A percentile compares a stretch with the other conserved stretches of the same genome.
These are phyloP conservation scores for Leishmania mexicana DNA, from an alignment of 208 protist species.

Conservation along the genomic window DNA sequence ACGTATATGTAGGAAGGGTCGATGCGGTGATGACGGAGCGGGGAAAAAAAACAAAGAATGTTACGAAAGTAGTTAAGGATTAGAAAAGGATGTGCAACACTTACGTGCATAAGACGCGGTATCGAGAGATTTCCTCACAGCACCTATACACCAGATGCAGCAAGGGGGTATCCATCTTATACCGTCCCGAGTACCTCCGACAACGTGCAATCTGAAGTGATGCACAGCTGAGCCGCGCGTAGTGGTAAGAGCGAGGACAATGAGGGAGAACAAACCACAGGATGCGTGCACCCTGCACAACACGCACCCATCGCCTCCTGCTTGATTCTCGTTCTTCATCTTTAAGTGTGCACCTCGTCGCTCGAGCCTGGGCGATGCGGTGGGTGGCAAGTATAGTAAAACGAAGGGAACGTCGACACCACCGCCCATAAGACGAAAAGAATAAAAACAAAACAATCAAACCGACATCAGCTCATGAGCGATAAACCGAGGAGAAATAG, in stretches of 20 bases:
- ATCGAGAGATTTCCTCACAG: not conserved
- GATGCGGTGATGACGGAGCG: not conserved
- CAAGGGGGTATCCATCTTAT: not conserved
- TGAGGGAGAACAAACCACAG: not conserved
- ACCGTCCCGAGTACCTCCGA: not conserved
- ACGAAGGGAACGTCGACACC: not conserved
- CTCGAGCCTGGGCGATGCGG: not conserved
- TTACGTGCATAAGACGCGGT: not conserved
- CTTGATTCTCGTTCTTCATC: not conserved
- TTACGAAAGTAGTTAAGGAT: not conserved
- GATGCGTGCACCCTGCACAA: not conserved
- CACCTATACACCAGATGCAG: not conserved
- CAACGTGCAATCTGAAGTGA: not conserved
- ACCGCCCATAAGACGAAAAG: not conserved
- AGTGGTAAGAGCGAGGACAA: not conserved
- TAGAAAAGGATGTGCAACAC: not conserved
- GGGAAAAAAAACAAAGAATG: not conserved
- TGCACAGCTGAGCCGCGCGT: no score
- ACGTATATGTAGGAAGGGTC: not conserved
- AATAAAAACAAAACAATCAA: not conserved
- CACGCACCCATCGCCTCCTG: not conserved
- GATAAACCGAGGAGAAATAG: not conserved
- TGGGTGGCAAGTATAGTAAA: not conserved
- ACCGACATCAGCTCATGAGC: not conserved
- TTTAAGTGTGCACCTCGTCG: not conserved